phyloP scores from a whole-genome alignment of 1,284 basidiomycete species.

The Phellopilus nigrolimitatus region DNA sequence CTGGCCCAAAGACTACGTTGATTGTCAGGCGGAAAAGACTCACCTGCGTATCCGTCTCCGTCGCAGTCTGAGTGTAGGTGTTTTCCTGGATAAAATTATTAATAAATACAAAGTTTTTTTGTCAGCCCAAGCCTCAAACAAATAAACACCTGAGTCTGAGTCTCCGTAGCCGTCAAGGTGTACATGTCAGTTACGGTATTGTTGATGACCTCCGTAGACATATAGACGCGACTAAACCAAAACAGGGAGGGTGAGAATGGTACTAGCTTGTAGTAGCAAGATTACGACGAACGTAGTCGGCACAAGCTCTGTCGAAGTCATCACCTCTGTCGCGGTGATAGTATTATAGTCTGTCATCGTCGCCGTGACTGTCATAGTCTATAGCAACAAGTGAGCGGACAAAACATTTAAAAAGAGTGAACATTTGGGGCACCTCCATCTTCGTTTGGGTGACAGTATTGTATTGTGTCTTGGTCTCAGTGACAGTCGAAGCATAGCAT shows the following conservation, averaged over 20 bases:
- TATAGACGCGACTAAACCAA: slow-evolving; percentile 42
- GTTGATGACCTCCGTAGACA: slow-evolving; percentile 61
- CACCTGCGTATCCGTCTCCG: slow-evolving; percentile 16
- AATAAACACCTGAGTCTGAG: slow-evolving; percentile 37
- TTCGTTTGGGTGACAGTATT: slow-evolving; percentile 31
- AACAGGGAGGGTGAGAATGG: not conserved
- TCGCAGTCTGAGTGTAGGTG: slow-evolving; percentile 43
- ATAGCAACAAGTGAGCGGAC: not conserved
- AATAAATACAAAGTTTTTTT: not conserved
- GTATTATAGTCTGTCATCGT: slow-evolving; percentile 28
- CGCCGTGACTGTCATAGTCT: slow-evolving; percentile 29
- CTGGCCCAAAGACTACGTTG: too few species aligned
- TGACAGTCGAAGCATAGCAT: slow-evolving; percentile 29
- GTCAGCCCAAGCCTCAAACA: not conserved
- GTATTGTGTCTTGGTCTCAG: slow-evolving; percentile 33
- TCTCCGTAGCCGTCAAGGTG: slow-evolving; percentile 58
- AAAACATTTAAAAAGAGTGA: slow-evolving; percentile 8
- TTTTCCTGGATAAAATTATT: slow-evolving; percentile 29
- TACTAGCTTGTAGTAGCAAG: not conserved
- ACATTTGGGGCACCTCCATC: slow-evolving; percentile 20
- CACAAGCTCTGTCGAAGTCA: slow-evolving; percentile 50
- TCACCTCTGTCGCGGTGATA: slow-evolving; percentile 33
- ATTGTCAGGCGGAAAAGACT: not conserved
- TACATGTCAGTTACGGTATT: slow-evolving; percentile 49
- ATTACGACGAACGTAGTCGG: slow-evolving; percentile 42